Percentiles rank a stretch among this genome's conserved stretches.
phyloP scores from a whole-genome alignment of 2,329 filamentous ascomycete genomes.

The Penicillium sp. region DNA sequence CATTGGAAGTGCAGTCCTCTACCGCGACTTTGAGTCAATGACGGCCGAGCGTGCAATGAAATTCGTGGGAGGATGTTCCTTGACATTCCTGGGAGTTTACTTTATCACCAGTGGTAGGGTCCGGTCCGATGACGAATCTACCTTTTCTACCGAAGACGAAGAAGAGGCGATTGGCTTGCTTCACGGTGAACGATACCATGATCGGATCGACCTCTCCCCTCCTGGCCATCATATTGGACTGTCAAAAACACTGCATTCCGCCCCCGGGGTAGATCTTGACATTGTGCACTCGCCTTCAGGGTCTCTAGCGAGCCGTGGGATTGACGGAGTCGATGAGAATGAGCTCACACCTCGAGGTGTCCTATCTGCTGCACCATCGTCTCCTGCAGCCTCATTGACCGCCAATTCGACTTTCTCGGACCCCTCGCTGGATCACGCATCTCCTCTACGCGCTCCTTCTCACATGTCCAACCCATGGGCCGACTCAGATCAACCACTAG shows the following conservation, averaged over 20 bases:
- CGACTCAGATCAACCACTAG: constrained; percentile 19
- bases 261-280: constrained; percentile 15
- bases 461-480: constrained; percentile 41
- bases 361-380: constrained; percentile 33
- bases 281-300: constrained; percentile 28
- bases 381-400: constrained; percentile 33
- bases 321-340: constrained; percentile 34
- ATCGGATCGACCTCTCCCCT: constrained; percentile 33
- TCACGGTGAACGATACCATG: constrained; percentile 38
- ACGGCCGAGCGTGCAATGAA: constrained; percentile 71
- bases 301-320: constrained; percentile 34
- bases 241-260: constrained; percentile 18
- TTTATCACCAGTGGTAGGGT: constrained; percentile 85
- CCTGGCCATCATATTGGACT: constrained; percentile 17
- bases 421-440: constrained; percentile 26
- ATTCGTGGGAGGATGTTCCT: constrained; percentile 82
- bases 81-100: constrained; percentile 97
- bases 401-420: constrained; percentile 29
- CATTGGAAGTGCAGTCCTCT: constrained; percentile 85
- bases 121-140: constrained; percentile 56
- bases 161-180: constrained; percentile 51
- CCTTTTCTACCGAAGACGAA: constrained; percentile 64
- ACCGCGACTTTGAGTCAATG: constrained; percentile 89
- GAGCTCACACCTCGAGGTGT: constrained; percentile 32
- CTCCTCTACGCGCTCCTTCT: constrained; percentile 35